These are phyloP conservation scores for Tolypocladium tropicale DNA, from an alignment of 2,329 filamentous ascomycete genomes.

Conservation along the genomic window DNA sequence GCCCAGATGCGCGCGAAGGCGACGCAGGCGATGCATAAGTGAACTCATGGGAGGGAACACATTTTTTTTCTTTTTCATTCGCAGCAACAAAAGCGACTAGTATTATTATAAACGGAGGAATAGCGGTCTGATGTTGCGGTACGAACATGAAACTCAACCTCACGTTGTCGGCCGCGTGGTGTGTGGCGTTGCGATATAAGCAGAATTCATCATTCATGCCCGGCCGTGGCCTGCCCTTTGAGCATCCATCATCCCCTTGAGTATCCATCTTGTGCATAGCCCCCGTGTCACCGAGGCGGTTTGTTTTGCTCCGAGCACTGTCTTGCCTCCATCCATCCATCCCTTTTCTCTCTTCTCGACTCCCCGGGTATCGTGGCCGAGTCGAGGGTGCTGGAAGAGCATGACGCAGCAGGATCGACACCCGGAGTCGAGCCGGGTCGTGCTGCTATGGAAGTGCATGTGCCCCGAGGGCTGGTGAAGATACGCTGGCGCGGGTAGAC, in stretches of 20 bases:
- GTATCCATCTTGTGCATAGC: too few species aligned
- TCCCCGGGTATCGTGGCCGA: neutral
- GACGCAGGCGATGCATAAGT: neutral
- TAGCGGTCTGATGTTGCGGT: neutral
- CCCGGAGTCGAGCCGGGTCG: too few species aligned
- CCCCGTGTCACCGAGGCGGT: too few species aligned
- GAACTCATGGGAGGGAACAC: neutral
- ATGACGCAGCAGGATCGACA: too few species aligned
- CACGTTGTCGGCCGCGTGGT: neutral
- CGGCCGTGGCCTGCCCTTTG: neutral
- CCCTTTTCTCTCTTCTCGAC: too few species aligned
- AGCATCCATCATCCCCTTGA: too few species aligned
- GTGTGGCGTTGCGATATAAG: neutral
- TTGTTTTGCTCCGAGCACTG: too few species aligned
- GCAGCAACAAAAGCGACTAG: neutral
- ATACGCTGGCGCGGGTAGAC: neutral
- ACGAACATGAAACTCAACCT: neutral
- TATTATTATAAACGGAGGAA: neutral
- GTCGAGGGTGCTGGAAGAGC: neutral
- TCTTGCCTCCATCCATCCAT: too few species aligned
- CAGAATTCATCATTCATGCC: neutral
- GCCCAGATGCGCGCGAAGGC: neutral
- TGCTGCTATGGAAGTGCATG: neutral
- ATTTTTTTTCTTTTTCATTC: too few species aligned
- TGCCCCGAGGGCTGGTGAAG: neutral